A percentile compares a stretch with the other conserved stretches of the same genome.
These are phyloP conservation scores for Usnea hakonensis DNA, from an alignment of 495 filamentous ascomycete species.

Conservation along the genomic window DNA sequence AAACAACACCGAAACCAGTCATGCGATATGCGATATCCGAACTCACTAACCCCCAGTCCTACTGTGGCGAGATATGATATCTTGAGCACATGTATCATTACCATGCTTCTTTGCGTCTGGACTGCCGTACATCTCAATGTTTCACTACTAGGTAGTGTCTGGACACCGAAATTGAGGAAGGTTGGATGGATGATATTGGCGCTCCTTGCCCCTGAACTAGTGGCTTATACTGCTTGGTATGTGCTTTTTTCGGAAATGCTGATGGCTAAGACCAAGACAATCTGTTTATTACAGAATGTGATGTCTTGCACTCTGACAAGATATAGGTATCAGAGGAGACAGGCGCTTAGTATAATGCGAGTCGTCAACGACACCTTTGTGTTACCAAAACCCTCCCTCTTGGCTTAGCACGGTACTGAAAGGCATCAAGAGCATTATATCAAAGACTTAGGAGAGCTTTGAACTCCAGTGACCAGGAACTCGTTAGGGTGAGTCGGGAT, in stretches of 20 bases:
- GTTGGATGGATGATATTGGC: constrained; percentile 27
- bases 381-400: constrained; percentile 2
- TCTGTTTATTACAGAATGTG: too few species aligned
- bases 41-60: too few species aligned
- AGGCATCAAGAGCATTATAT: neutral
- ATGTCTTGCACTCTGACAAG: neutral
- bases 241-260: neutral
- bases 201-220: constrained; percentile 31
- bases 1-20: too few species aligned
- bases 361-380: neutral
- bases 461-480: neutral
- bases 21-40: too few species aligned
- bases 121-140: constrained; percentile 39
- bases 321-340: constrained; percentile 3
- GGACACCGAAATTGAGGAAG: constrained; percentile 20
- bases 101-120: constrained; percentile 36
- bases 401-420: neutral
- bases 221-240: constrained; percentile 24
- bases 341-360: constrained; percentile 1
- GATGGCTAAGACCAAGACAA: too few species aligned
- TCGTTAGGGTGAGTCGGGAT: neutral
- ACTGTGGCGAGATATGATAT: constrained; percentile 35
- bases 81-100: constrained; percentile 33
- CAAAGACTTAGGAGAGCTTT: neutral
- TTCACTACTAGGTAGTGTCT: constrained; percentile 11